Evolutionary conservation across 2,329 filamentous ascomycete genomes (phyloP), one percentile per base, ranked within the genome.

Genomic region (Aspergillus fischeri): DNA sequence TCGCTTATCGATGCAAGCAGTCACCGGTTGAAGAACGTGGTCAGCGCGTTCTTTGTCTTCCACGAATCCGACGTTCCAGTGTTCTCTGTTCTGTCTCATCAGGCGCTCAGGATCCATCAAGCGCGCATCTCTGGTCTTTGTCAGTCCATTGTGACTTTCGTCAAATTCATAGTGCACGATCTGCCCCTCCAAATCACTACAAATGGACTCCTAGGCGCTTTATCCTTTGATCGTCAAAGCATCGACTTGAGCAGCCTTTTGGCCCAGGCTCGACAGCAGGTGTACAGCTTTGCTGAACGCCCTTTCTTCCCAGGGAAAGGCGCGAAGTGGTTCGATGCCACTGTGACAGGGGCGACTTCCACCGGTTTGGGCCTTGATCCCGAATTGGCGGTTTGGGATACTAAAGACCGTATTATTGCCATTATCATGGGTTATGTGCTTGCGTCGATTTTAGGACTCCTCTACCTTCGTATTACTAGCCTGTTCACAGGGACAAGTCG

Each of bases 371-470:
- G 24, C 49, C 71, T 85, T 14, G 81, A 89, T 65, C 81, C 83
- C 7, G 80, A 78, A 27, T 75, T 91, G 53, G 86, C 86, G 1
- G 81, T 85, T 53, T 93, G 90, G 90, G 81, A 83, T 28, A 79
- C 81, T 17, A 88, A 90, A 57, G 86, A 89, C 70, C 80, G 86
- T 25, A 73, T 82, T n/a, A 79, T 87, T 76, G 92, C 93, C 14
- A 90, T 96, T 42, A 66, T 92, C 1, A 81, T 88, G 50, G 94
- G 94, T 11, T 99, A 99, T 70, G 69, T 86, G 0, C 87, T 92
- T 49, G 81, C 96, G 42, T 90, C 88, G 10, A 68, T 90, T 48
- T 72, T 89, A 32, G 91, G 91, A 2, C 86, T 89, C 25, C 76
- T 93, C 1, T 99, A 97, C 71, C 81, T 97, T 29, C 87, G 86